These are phyloP conservation scores for Thinopyrum obtusiflorum DNA, from an alignment of 202 grass and related monocot genomes.

Conservation along the genomic window DNA sequence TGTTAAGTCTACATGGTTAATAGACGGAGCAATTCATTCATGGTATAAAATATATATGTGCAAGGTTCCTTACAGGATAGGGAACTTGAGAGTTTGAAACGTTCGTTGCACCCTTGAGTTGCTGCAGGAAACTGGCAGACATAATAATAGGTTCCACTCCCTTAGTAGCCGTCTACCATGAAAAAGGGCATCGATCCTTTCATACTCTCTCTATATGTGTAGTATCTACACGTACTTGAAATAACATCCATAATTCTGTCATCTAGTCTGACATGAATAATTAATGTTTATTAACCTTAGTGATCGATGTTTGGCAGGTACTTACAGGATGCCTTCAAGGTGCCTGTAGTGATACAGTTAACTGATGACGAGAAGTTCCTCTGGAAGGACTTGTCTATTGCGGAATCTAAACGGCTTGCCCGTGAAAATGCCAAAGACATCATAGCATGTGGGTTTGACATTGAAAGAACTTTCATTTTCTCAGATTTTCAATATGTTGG, in stretches of 20 bases:
- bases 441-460: background rate
- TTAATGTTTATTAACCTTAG: background rate
- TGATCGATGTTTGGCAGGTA: slow-evolving; percentile 40
- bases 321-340: slow-evolving; percentile 89
- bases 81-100: background rate
- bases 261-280: background rate
- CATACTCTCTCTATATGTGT: background rate
- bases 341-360: slow-evolving; percentile 88
- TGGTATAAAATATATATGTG: background rate
- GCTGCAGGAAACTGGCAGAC: background rate
- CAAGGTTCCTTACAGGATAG: background rate
- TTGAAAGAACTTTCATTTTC: background rate
- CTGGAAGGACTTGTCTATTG: slow-evolving; percentile 68
- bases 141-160: background rate
- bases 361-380: slow-evolving; percentile 89
- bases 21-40: background rate
- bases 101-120: background rate
- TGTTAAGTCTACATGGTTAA: background rate
- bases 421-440: slow-evolving; percentile 39
- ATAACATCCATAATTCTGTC: background rate
- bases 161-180: background rate
- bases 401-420: slow-evolving; percentile 71
- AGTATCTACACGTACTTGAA: background rate
- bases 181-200: background rate
- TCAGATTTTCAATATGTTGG: background rate